Base-by-base conservation (phyloP, 805 yeast species). In the Yamadazyma phyllophila region DNA sequence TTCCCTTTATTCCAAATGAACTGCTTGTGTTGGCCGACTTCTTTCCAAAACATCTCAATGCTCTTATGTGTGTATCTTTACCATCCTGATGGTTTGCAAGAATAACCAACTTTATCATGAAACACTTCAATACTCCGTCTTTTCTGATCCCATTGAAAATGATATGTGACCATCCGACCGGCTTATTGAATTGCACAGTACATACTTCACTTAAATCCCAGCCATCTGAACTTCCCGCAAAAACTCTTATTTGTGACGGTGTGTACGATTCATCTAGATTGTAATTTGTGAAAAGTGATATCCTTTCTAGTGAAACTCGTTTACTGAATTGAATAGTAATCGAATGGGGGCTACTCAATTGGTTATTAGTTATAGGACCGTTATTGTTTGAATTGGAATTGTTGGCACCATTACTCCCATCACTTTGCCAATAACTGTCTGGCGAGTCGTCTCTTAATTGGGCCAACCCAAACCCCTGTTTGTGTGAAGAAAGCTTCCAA, bases 21-120 rank as follows among this genome's bases (percentile, higher is more conserved):
- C 14, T 26, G 35, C 16, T 44, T 15, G 20, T 30, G 30, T 32
- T 43, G 16, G 46, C 39, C 3, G 63, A 43, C 46, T 68, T 70
- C 45, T 66, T 70, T 3, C 76, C 76, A 50, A 62, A 81, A 69
- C 56, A 88, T 62, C 71, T 80, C 13, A 91, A 72, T 0, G 90
- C 85, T 39, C 99, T 66, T 9, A 94, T 70, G 61, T 90, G 98
- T 0, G 96, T 84, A 62, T 94, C 99, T 59, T 92, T 94, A 38
- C 99, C 99, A 59, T 88, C 90, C 59, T 91, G 97, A 56, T 89
- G 96, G 56, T 95, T 94, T 1, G 87, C 78, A 7, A 78, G 60
- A 5, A 89, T 73, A n/a, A 76, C 60, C 12, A 90, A 53, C 48
- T 86, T 77, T 10, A 89, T 65, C 50, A 82, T 67, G 55, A 82